phyloP scores from a whole-genome alignment of 1,284 basidiomycete species.

The Thecaphora thlaspeos region DNA sequence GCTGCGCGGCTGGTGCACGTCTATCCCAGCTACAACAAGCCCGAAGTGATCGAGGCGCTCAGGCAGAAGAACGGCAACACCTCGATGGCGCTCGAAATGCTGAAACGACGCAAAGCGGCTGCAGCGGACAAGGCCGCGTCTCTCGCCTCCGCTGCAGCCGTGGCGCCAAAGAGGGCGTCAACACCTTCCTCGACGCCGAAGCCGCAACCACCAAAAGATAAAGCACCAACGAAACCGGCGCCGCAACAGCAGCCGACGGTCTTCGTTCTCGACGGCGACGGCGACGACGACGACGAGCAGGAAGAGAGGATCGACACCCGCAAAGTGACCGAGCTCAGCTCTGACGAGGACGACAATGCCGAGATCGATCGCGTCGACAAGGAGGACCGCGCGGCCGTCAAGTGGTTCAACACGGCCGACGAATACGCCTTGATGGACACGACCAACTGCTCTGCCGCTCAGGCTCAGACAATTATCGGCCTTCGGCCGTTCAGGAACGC shows the following conservation, averaged over 20 bases:
- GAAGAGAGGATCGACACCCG: not conserved
- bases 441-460: constrained; percentile 79
- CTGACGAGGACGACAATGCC: constrained; percentile 43
- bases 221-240: not conserved
- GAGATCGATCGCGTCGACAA: constrained; percentile 33
- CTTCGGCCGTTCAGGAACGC: constrained; percentile 77
- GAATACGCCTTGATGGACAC: constrained; percentile 78
- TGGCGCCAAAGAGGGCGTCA: too few species aligned
- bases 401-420: constrained; percentile 81
- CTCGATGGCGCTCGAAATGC: constrained; percentile 7
- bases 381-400: constrained; percentile 51
- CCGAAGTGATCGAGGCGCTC: constrained; percentile 15
- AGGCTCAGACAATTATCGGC: constrained; percentile 76
- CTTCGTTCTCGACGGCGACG: not conserved
- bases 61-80: constrained; percentile 20
- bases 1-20: constrained; percentile 13
- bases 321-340: constrained; percentile 26
- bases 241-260: not conserved
- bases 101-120: constrained; percentile 1
- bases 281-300: not conserved
- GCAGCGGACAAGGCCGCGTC: too few species aligned
- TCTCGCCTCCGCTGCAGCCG: too few species aligned
- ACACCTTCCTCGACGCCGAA: too few species aligned
- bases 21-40: constrained; percentile 10
- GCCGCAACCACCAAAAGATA: too few species aligned